These are phyloP conservation scores for Oryza rufipogon DNA, from an alignment of 176 grass and related monocot species.

Conservation along the genomic window DNA sequence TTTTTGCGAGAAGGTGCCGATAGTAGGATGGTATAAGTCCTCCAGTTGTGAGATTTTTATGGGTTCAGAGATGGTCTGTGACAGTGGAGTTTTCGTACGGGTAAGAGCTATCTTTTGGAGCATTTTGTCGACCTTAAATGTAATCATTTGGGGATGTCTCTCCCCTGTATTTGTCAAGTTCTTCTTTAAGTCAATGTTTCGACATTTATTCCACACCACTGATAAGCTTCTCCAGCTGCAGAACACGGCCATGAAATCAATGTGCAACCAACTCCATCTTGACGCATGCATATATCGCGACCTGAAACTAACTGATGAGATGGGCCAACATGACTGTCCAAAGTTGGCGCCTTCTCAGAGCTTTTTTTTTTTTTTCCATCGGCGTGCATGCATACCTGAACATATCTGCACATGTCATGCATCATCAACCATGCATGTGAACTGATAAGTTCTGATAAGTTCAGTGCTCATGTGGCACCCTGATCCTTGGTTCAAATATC, in stretches of 20 bases:
- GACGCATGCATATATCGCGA: neutral
- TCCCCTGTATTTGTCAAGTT: no score
- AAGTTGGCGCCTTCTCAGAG: neutral
- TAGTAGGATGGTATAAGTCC: neutral
- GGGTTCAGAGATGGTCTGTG: no score
- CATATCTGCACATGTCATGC: neutral
- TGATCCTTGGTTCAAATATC: neutral
- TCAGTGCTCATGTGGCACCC: neutral
- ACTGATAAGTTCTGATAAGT: neutral
- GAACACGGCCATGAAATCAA: neutral
- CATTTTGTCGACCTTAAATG: no score
- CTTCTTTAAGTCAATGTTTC: neutral
- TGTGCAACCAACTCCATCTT: neutral
- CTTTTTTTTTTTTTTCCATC: neutral
- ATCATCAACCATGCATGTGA: neutral
- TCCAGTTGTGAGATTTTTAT: no score
- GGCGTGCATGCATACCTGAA: neutral
- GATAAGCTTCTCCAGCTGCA: neutral
- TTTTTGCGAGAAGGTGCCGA: no score
- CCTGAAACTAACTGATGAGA: neutral
- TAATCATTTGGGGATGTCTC: no score
- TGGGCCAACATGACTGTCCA: conserved; percentile 9
- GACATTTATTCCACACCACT: neutral
- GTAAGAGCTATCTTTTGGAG: no score
- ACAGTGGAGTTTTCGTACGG: no score